These are phyloP conservation scores for Nematocida major DNA, from an alignment of 371 early-diverging fungal species.

Conservation along the genomic window DNA sequence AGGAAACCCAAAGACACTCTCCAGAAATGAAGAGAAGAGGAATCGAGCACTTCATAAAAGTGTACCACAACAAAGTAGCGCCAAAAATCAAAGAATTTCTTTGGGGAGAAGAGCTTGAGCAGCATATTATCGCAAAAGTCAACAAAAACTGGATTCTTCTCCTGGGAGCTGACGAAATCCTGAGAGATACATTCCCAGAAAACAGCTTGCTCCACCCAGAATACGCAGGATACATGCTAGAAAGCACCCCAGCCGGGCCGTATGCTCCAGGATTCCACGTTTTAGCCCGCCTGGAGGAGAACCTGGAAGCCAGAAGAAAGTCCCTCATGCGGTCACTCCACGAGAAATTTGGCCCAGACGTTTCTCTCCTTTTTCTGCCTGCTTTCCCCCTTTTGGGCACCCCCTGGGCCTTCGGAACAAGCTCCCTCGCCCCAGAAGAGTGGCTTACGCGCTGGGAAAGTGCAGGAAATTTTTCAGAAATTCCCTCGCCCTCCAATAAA, in stretches of 20 bases:
- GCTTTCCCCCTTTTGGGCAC: conserved; percentile 37
- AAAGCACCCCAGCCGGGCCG: conserved; percentile 51
- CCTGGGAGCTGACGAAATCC: conserved; percentile 20
- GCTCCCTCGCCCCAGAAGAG: not conserved
- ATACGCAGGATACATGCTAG: conserved; percentile 61
- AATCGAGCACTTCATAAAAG: conserved; percentile 51
- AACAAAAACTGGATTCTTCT: conserved; percentile 37
- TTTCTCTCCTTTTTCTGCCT: conserved; percentile 30
- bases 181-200: not conserved
- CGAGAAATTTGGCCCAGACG: not conserved
- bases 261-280: conserved; percentile 15
- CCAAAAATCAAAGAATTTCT: conserved; percentile 15
- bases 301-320: conserved; percentile 27
- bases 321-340: not conserved
- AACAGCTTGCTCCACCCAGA: conserved; percentile 33
- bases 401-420: conserved; percentile 24
- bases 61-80: conserved; percentile 29
- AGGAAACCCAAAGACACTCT: conserved; percentile 11
- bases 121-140: conserved; percentile 14
- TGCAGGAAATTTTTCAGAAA: not conserved
- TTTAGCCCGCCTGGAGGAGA: conserved; percentile 32
- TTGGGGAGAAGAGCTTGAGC: conserved; percentile 62
- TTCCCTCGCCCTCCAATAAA: not conserved
- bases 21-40: conserved; percentile 53
- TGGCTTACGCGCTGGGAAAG: not conserved